Percentiles rank a stretch among this genome's conserved stretches.
These are phyloP conservation scores for Prunus dulcis DNA, from an alignment of 306 rosid species.

Conservation along the genomic window DNA sequence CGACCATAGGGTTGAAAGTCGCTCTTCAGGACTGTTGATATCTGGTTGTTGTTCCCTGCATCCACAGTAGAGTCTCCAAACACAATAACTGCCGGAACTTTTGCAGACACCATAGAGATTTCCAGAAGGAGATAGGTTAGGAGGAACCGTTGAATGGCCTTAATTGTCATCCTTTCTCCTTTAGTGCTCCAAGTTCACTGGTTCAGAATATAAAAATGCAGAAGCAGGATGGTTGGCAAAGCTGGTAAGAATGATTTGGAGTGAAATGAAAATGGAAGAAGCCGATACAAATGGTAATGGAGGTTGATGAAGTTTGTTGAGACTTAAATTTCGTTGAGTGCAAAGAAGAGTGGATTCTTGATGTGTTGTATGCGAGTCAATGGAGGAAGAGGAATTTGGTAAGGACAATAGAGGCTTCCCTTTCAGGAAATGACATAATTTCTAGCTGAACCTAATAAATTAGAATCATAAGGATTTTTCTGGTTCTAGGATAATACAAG, in stretches of 20 bases:
- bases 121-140: slow-evolving; percentile 19
- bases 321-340: not conserved
- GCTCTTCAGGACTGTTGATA: slow-evolving; percentile 47
- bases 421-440: not conserved
- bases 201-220: not conserved
- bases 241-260: not conserved
- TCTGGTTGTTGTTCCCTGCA: slow-evolving; percentile 60
- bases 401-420: not conserved
- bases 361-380: not conserved
- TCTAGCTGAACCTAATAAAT: not conserved
- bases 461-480: not conserved
- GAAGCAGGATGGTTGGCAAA: slow-evolving; percentile 9
- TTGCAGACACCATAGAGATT: slow-evolving; percentile 6
- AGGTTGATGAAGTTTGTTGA: slow-evolving; percentile 34
- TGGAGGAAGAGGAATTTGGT: not conserved
- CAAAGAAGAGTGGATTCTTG: not conserved
- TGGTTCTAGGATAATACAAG: not conserved
- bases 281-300: slow-evolving; percentile 2
- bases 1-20: slow-evolving; percentile 51
- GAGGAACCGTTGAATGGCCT: slow-evolving; percentile 13
- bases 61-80: slow-evolving; percentile 67
- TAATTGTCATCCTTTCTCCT: not conserved
- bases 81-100: slow-evolving; percentile 47
- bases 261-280: not conserved
- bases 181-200: not conserved